Percentiles rank a stretch among this genome's conserved stretches.
phyloP scores from a whole-genome alignment of 225 moss, liverwort and hornwort genomes.

The Neckera pumila region DNA sequence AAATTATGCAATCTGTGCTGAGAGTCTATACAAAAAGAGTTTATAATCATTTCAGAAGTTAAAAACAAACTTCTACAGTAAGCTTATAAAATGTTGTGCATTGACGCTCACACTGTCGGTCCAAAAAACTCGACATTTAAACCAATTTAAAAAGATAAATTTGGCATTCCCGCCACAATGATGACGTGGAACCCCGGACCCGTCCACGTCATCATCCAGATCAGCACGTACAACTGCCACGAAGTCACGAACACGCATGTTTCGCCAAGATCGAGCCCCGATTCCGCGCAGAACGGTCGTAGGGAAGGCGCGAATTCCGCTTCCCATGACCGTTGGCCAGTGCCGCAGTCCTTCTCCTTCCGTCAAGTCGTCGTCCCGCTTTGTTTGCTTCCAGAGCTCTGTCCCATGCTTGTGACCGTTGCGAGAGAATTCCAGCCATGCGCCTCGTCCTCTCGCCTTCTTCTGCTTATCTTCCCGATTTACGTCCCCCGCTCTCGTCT shows the following conservation, averaged over 20 bases:
- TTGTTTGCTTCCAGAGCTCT: conserved; percentile 9
- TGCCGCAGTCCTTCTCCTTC: not conserved
- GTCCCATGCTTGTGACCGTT: conserved; percentile 25
- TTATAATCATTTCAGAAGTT: not conserved
- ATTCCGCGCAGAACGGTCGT: not conserved
- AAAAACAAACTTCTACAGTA: not conserved
- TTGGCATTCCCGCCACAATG: not conserved
- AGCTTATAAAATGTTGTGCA: not conserved
- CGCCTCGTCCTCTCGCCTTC: not conserved
- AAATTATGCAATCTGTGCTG: not conserved
- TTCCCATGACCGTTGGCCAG: conserved; percentile 6
- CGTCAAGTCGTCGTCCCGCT: not conserved
- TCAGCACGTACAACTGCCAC: not conserved
- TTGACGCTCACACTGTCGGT: no score
- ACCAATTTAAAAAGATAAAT: not conserved
- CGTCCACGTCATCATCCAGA: not conserved
- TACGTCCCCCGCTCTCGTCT: not conserved
- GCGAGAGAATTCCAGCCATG: not conserved
- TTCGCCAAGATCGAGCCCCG: not conserved
- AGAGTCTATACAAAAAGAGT: not conserved
- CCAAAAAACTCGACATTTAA: not conserved
- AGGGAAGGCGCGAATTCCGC: not conserved
- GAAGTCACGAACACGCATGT: not conserved
- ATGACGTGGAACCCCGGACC: not conserved
- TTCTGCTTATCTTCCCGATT: not conserved